phyloP scores from a whole-genome alignment of 1,284 basidiomycete species.

The Heterobasidion annosum region DNA sequence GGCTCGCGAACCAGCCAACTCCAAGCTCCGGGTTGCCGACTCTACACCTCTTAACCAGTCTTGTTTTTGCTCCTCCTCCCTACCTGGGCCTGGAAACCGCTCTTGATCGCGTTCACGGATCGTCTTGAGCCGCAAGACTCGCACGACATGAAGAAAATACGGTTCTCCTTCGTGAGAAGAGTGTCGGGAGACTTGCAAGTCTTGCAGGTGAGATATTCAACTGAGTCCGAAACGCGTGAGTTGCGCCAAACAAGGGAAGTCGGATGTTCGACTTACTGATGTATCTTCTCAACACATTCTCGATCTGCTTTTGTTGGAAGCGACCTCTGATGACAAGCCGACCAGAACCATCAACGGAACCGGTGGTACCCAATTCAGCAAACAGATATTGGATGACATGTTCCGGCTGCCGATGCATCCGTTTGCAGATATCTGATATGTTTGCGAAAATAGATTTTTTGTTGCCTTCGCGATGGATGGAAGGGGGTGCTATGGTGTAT shows the following conservation, averaged over 20 bases:
- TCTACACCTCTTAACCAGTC: constrained; percentile 8
- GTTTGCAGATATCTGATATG: constrained; percentile 94
- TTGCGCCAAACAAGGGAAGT: background rate
- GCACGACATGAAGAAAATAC: constrained; percentile 99
- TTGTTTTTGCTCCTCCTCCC: constrained; percentile 61
- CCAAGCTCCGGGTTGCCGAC: background rate
- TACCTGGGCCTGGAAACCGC: constrained; percentile 96
- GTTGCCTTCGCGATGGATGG: constrained; percentile 89
- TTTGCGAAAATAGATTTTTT: constrained; percentile 98
- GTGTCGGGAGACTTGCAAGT: constrained; percentile 99
- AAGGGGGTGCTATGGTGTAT: constrained; percentile 97
- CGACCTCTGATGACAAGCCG: constrained; percentile 95
- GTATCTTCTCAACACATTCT: constrained; percentile 94
- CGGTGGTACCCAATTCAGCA: constrained; percentile 97
- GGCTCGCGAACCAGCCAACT: constrained; percentile 3
- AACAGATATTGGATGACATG: constrained; percentile 98
- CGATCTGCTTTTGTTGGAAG: constrained; percentile 98
- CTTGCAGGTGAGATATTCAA: constrained; percentile 99
- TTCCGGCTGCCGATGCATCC: constrained; percentile 99
- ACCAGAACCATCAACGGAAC: constrained; percentile 88
- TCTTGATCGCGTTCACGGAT: constrained; percentile 96
- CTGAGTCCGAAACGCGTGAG: constrained; percentile 29
- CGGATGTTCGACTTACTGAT: constrained; percentile 56
- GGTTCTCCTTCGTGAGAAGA: constrained; percentile 93
- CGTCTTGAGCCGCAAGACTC: constrained; percentile 89